These are phyloP conservation scores for Lentinus tigrinus DNA, from an alignment of 768 basidiomycete genomes.

Conservation along the genomic window DNA sequence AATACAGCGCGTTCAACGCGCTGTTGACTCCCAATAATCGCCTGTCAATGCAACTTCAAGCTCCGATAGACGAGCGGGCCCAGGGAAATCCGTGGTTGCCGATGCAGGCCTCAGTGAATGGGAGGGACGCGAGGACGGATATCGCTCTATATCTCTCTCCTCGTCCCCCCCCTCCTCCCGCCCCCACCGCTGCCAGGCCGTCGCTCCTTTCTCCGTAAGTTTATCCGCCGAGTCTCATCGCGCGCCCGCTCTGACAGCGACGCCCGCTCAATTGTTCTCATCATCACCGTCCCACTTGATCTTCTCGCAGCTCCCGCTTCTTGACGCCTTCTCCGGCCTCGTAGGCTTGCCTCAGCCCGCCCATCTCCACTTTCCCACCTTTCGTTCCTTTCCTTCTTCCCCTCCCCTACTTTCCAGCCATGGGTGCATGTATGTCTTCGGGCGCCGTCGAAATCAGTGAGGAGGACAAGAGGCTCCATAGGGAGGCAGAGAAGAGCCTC, in stretches of 20 bases:
- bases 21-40: not conserved
- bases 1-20: not conserved
- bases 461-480: slow-evolving; percentile 62
- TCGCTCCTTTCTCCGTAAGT: not conserved
- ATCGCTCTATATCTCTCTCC: not conserved
- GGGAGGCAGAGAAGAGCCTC: slow-evolving; percentile 74
- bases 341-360: slow-evolving; percentile 1
- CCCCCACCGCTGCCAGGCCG: not conserved
- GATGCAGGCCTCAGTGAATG: too few species aligned
- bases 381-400: slow-evolving; percentile 7
- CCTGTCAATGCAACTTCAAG: not conserved
- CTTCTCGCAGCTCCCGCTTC: slow-evolving; percentile 8
- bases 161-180: not conserved
- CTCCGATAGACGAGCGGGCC: not conserved
- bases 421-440: slow-evolving; percentile 83
- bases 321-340: slow-evolving; percentile 13
- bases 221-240: not conserved
- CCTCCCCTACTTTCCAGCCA: slow-evolving; percentile 13
- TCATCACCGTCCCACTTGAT: slow-evolving; percentile 10
- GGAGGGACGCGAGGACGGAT: not conserved
- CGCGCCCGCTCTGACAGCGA: not conserved
- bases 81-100: not conserved
- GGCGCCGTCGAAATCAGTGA: slow-evolving; percentile 60
- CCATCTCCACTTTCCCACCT: slow-evolving; percentile 5
- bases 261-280: slow-evolving; percentile 5